phyloP scores from a whole-genome alignment of 371 early-diverging fungal species.

The Phascolomyces articulosus region DNA sequence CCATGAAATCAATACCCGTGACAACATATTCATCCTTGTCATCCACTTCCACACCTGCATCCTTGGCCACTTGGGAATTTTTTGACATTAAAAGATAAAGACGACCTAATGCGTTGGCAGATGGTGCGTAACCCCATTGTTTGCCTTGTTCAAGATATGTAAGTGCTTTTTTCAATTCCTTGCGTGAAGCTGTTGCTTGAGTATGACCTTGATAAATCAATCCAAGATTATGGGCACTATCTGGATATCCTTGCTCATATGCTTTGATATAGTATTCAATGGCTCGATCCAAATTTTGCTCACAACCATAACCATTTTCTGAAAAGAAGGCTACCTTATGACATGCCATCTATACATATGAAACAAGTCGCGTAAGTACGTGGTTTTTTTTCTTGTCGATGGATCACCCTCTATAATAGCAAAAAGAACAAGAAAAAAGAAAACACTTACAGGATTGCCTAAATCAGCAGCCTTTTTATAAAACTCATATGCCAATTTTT shows the following conservation, averaged over 20 bases:
- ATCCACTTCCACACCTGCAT: conserved; percentile 42
- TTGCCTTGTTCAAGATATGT: conserved; percentile 55
- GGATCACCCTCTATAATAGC: no score
- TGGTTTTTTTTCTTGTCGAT: no score
- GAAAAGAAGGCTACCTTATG: conserved; percentile 61
- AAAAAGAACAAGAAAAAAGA: no score
- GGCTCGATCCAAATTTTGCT: conserved; percentile 44
- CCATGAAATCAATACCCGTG: conserved; percentile 60
- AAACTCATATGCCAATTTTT: conserved; percentile 51
- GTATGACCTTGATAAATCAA: conserved; percentile 59
- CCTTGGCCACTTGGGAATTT: conserved; percentile 40
- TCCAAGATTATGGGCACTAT: conserved; percentile 63
- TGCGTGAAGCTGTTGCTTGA: conserved; percentile 34
- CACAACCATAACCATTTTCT: conserved; percentile 51
- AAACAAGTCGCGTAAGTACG: not conserved
- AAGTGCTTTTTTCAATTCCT: conserved; percentile 52
- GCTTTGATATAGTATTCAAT: conserved; percentile 56
- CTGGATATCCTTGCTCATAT: conserved; percentile 61
- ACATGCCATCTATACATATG: conserved; percentile 54
- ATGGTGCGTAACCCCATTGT: conserved; percentile 58
- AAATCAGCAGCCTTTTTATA: conserved; percentile 56
- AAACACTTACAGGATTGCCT: conserved; percentile 53
- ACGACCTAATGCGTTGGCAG: conserved; percentile 57
- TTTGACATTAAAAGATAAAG: conserved; percentile 55
- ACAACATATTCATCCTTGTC: conserved; percentile 59